phyloP scores from a whole-genome alignment of 179 eudicot species.

The Carnegiea gigantea region DNA sequence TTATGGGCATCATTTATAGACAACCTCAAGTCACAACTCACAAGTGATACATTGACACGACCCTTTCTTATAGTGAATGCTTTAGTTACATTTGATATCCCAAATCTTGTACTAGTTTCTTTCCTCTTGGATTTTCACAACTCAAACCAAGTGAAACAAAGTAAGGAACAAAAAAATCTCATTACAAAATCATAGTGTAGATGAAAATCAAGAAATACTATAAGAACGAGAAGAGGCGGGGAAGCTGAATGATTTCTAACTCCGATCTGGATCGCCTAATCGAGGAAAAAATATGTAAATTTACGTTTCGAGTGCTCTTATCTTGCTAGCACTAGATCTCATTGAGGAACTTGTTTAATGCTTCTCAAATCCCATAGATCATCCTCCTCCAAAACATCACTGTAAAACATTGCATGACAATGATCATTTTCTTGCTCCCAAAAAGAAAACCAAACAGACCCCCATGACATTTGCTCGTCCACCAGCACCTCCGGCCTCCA shows the following conservation, averaged over 20 bases:
- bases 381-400: constrained; percentile 38
- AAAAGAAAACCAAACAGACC: constrained; percentile 30
- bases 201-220: no score
- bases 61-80: no score
- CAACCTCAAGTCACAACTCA: no score
- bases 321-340: not conserved
- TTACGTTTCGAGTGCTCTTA: no score
- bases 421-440: constrained; percentile 22
- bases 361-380: constrained; percentile 35
- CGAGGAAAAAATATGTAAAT: no score
- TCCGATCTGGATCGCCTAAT: not conserved
- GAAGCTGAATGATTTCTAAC: not conserved
- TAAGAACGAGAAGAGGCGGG: not conserved
- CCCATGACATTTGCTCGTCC: constrained; percentile 42
- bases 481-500: constrained; percentile 27
- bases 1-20: no score
- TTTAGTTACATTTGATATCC: no score
- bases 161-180: not conserved
- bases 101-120: no score
- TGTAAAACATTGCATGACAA: constrained; percentile 24
- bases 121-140: not conserved
- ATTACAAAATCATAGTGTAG: not conserved
- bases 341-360: constrained; percentile 26
- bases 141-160: not conserved
- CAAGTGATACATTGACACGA: no score